A percentile compares a stretch with the other conserved stretches of the same genome.
phyloP scores from a whole-genome alignment of 1,139 yeast species.

The Protomyces gravidus region DNA sequence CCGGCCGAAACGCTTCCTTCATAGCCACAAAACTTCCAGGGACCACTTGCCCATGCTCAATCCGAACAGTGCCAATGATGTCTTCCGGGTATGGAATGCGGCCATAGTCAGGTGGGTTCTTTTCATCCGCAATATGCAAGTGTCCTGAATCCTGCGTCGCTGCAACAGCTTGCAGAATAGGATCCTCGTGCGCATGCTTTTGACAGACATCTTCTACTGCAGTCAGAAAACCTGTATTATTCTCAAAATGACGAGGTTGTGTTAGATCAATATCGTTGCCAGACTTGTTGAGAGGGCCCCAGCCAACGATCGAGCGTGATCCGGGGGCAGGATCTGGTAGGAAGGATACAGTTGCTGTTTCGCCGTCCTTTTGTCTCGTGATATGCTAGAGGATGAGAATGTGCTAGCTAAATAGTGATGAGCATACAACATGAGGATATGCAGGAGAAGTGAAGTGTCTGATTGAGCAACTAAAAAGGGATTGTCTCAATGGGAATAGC shows the following conservation, averaged over 20 bases:
- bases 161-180: slow-evolving; percentile 59
- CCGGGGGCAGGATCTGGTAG: slow-evolving; percentile 2
- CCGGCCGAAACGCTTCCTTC: slow-evolving; percentile 24
- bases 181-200: slow-evolving; percentile 48
- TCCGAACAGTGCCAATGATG: slow-evolving; percentile 65
- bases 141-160: slow-evolving; percentile 52
- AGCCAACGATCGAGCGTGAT: slow-evolving; percentile 17
- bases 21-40: slow-evolving; percentile 17
- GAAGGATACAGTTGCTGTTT: slow-evolving; percentile 10
- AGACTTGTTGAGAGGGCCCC: slow-evolving; percentile 4
- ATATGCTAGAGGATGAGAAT: slow-evolving; percentile 1
- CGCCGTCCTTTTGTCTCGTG: slow-evolving; percentile 7
- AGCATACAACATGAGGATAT: not conserved
- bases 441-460: not conserved
- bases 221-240: slow-evolving; percentile 11
- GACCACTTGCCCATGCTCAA: slow-evolving; percentile 43
- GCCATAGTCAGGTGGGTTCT: slow-evolving; percentile 63
- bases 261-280: slow-evolving; percentile 15
- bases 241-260: slow-evolving; percentile 4
- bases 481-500: too few relatives aligned
- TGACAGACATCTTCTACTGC: slow-evolving; percentile 41
- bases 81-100: slow-evolving; percentile 70
- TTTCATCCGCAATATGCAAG: slow-evolving; percentile 70
- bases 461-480: too few relatives aligned
- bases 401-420: not conserved